Evolutionary conservation across 495 filamentous ascomycete genomes (phyloP).

Genomic region (Articulospora tetracladia): DNA sequence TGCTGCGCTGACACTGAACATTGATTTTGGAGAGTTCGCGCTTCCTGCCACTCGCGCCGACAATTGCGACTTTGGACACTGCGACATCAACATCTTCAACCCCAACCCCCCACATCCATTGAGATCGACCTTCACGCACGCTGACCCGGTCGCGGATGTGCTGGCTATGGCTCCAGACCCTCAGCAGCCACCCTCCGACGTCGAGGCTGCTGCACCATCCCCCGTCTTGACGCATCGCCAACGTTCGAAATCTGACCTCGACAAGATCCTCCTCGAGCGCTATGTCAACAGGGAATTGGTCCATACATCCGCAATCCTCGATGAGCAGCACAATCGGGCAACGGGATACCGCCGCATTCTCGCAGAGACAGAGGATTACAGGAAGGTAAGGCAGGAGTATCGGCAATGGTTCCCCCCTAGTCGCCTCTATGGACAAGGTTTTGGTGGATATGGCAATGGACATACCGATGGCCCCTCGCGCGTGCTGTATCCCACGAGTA

Average conservation of each 20-base stretch:
- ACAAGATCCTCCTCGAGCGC: conserved; percentile 65
- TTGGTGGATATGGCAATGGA: conserved; percentile 85
- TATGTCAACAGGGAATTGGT: conserved; percentile 74
- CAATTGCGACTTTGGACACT: background rate
- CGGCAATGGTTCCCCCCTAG: conserved; percentile 40
- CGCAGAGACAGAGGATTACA: conserved; percentile 45
- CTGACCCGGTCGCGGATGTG: conserved; percentile 19
- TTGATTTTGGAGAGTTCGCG: background rate
- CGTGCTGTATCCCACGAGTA: conserved; percentile 71
- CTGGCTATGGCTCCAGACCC: conserved; percentile 27
- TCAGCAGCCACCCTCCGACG: conserved; percentile 18
- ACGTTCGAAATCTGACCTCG: conserved; percentile 28
- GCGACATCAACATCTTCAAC: conserved; percentile 1
- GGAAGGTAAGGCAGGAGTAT: conserved; percentile 43
- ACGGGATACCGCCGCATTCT: conserved; percentile 35
- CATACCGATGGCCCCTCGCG: conserved; percentile 59
- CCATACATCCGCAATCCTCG: conserved; percentile 58
- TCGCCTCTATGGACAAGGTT: conserved; percentile 67
- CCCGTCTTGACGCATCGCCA: conserved; percentile 18
- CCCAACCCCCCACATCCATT: background rate
- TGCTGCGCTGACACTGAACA: background rate
- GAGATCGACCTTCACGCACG: background rate
- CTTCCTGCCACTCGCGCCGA: background rate
- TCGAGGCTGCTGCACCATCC: conserved; percentile 7
- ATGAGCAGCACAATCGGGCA: conserved; percentile 30